phyloP scores from a whole-genome alignment of 305 asterid species.

The Ruellia speciosa region DNA sequence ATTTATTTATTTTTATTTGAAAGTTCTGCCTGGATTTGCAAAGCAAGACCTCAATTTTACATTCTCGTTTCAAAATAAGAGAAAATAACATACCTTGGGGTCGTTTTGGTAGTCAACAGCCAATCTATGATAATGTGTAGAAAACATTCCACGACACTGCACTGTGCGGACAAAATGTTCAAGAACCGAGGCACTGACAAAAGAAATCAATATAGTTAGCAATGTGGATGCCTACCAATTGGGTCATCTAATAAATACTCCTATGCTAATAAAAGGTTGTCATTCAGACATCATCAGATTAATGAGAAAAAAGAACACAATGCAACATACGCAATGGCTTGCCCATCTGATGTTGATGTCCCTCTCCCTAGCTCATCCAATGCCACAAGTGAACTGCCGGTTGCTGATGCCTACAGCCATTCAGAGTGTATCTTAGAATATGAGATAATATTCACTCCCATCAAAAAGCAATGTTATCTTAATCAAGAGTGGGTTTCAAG shows the following conservation, averaged over 20 bases:
- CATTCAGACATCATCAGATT: slow-evolving; percentile 6
- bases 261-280: neutral
- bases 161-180: slow-evolving; percentile 76
- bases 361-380: slow-evolving; percentile 98
- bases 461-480: too few relatives aligned
- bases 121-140: slow-evolving; percentile 90
- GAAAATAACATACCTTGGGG: slow-evolving; percentile 50
- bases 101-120: slow-evolving; percentile 68
- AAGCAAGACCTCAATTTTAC: neutral
- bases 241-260: neutral
- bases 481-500: too few relatives aligned
- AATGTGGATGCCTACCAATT: neutral
- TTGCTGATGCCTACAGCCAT: slow-evolving; percentile 66
- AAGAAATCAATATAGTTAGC: slow-evolving; percentile 13
- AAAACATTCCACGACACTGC: slow-evolving; percentile 92
- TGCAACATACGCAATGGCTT: slow-evolving; percentile 85
- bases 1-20: too few relatives aligned
- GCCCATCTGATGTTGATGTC: slow-evolving; percentile 97
- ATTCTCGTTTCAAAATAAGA: slow-evolving; percentile 8
- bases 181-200: slow-evolving; percentile 82
- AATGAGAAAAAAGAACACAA: neutral
- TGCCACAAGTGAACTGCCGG: slow-evolving; percentile 76
- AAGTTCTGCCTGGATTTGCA: neutral
- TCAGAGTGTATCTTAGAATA: neutral
- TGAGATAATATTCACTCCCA: too few relatives aligned